Evolutionary conservation across 495 filamentous ascomycete genomes (phyloP).

Genomic region (Chlorociboria aeruginascens): DNA sequence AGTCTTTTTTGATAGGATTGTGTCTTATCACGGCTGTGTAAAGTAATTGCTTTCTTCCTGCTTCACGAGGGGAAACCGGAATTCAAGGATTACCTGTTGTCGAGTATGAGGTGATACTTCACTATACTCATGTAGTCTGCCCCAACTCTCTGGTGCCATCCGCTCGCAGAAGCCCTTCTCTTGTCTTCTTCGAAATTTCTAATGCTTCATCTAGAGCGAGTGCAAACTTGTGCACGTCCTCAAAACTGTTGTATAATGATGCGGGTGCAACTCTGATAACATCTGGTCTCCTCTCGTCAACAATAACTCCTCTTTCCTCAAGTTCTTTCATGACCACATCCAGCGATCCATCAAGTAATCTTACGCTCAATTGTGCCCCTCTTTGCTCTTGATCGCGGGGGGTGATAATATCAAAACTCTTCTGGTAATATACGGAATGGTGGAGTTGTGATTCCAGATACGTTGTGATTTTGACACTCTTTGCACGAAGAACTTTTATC

Average conservation of each 20-base stretch:
- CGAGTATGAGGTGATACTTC: not conserved
- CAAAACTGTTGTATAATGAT: constrained; percentile 78
- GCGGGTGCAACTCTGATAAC: constrained; percentile 88
- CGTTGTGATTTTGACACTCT: constrained; percentile 62
- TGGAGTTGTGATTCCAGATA: constrained; percentile 68
- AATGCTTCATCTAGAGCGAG: constrained; percentile 47
- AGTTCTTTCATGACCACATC: constrained; percentile 56
- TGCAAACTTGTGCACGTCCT: constrained; percentile 69
- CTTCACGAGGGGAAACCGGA: too few species aligned
- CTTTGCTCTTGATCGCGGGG: constrained; percentile 57
- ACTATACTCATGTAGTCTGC: not conserved
- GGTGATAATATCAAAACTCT: constrained; percentile 65
- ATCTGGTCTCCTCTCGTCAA: constrained; percentile 83
- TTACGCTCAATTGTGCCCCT: constrained; percentile 78
- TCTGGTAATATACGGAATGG: constrained; percentile 21
- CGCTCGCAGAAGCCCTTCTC: not conserved
- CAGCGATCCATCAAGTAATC: constrained; percentile 54
- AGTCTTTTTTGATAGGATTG: too few species aligned
- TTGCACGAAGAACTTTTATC: constrained; percentile 57
- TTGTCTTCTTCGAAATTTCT: constrained; percentile 15
- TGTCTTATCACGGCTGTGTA: too few species aligned
- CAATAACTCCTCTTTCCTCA: constrained; percentile 58
- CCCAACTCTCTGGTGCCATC: constrained; percentile 2
- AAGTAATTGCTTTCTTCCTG: too few species aligned
- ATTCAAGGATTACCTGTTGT: not conserved